A percentile compares a stretch with the other conserved stretches of the same genome.
Evolutionary conservation across 495 filamentous ascomycete genomes (phyloP).

Genomic region (Xylaria cubensis): DNA sequence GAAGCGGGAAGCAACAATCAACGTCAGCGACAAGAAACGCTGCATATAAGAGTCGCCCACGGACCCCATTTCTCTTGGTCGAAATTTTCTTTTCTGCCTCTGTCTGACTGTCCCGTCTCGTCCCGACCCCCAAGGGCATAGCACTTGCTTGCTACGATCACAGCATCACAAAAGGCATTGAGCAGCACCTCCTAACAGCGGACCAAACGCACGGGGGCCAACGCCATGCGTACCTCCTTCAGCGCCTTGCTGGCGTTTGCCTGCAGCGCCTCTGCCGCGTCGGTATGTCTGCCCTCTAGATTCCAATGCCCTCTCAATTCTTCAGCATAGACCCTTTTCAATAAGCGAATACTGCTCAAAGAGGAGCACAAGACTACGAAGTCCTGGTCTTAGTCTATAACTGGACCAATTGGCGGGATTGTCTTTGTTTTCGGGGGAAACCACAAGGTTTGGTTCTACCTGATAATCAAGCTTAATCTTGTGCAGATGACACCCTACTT

Average conservation of each 20-base stretch:
- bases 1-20: neutral
- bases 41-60: constrained; percentile 12
- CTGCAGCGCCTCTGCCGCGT: constrained; percentile 18
- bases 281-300: constrained; percentile 21
- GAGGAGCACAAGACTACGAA: too few species aligned
- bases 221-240: constrained; percentile 26
- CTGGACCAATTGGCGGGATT: neutral
- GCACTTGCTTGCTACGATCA: neutral
- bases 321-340: too few species aligned
- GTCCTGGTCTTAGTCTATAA: neutral
- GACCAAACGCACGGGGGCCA: neutral
- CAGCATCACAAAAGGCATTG: neutral
- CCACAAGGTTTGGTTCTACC: neutral
- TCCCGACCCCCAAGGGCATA: constrained; percentile 3
- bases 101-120: constrained; percentile 8
- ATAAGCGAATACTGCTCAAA: too few species aligned
- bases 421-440: neutral
- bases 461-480: neutral
- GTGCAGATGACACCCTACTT: neutral
- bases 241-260: constrained; percentile 23
- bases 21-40: neutral
- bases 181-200: neutral
- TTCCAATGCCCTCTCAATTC: neutral
- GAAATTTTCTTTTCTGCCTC: neutral
- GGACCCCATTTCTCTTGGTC: neutral